Percentiles rank a stretch among this genome's conserved stretches.
These are phyloP conservation scores for Penicillium olsonii DNA, from an alignment of 2,329 filamentous ascomycete genomes.

Conservation along the genomic window DNA sequence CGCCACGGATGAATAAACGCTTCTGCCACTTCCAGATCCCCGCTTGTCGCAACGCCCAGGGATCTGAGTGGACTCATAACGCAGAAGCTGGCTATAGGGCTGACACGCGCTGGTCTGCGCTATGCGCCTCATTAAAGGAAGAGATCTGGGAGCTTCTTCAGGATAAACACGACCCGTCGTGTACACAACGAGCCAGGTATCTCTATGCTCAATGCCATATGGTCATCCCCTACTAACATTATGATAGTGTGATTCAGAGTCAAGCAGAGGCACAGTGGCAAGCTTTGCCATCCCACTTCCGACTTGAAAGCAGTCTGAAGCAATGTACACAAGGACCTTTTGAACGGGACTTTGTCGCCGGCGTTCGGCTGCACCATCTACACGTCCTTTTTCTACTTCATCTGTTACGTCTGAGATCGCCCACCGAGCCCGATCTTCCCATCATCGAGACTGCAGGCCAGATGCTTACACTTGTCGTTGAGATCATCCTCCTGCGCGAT, in stretches of 20 bases:
- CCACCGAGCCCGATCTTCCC: constrained; percentile 25
- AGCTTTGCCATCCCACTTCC: constrained; percentile 23
- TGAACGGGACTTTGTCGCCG: constrained; percentile 28
- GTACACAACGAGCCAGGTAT: constrained; percentile 19
- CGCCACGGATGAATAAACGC: constrained; percentile 45
- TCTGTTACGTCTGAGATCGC: constrained; percentile 24
- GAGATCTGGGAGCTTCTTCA: constrained; percentile 30
- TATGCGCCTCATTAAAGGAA: constrained; percentile 30
- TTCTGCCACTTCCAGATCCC: constrained; percentile 43
- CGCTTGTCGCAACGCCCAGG: constrained; percentile 9
- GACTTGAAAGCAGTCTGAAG: constrained; percentile 23
- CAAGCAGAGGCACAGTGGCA: constrained; percentile 26
- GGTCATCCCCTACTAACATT: not conserved
- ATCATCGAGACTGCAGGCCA: constrained; percentile 29
- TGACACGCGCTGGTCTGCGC: constrained; percentile 30
- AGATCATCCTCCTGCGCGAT: constrained; percentile 29
- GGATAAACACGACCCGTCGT: constrained; percentile 24
- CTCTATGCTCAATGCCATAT: not conserved
- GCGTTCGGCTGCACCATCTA: constrained; percentile 28
- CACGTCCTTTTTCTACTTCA: constrained; percentile 30
- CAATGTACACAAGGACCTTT: constrained; percentile 23
- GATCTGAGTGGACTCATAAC: constrained; percentile 16
- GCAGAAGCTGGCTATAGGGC: constrained; percentile 24
- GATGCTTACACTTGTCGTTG: constrained; percentile 30
- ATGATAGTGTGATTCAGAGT: constrained; percentile 19